phyloP scores from a whole-genome alignment of 1,284 basidiomycete genomes.

The Boletus sp. region DNA sequence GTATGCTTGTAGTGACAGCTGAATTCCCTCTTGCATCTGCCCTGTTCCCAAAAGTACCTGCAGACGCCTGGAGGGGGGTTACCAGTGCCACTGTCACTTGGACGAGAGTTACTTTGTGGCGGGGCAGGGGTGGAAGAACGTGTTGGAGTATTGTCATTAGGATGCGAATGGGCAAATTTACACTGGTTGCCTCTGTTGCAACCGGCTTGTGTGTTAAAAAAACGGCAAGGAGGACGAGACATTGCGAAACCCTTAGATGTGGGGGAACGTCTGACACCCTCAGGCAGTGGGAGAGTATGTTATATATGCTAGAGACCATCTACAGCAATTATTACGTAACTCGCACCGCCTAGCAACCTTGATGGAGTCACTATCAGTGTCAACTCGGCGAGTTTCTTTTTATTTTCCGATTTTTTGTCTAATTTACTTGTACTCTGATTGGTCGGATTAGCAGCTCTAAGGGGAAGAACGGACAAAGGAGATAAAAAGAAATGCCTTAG shows the following conservation, averaged over 20 bases:
- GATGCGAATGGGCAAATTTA: slow-evolving; percentile 24
- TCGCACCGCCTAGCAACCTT: neutral
- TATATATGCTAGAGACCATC: neutral
- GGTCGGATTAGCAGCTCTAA: too few species aligned
- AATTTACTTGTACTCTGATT: too few species aligned
- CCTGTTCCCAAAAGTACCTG: slow-evolving; percentile 49
- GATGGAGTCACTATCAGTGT: too few species aligned
- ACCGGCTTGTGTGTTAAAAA: slow-evolving; percentile 37
- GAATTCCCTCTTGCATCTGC: slow-evolving; percentile 47
- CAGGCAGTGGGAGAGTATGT: neutral
- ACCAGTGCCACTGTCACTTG: slow-evolving; percentile 10
- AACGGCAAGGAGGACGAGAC: slow-evolving; percentile 36
- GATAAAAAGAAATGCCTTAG: too few species aligned
- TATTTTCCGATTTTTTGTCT: too few species aligned
- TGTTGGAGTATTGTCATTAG: slow-evolving; percentile 6
- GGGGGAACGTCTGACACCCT: too few species aligned
- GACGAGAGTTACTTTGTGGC: slow-evolving; percentile 4
- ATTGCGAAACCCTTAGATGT: slow-evolving; percentile 8
- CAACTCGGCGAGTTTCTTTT: too few species aligned
- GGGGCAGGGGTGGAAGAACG: too few species aligned
- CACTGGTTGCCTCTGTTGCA: slow-evolving; percentile 41
- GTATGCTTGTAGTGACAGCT: slow-evolving; percentile 46
- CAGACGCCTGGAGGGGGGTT: slow-evolving; percentile 36
- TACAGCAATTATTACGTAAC: slow-evolving; percentile 20
- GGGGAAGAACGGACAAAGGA: too few species aligned